Conservation (phyloP, 768 basidiomycete species). For the Tricholoma furcatifolium region DNA sequence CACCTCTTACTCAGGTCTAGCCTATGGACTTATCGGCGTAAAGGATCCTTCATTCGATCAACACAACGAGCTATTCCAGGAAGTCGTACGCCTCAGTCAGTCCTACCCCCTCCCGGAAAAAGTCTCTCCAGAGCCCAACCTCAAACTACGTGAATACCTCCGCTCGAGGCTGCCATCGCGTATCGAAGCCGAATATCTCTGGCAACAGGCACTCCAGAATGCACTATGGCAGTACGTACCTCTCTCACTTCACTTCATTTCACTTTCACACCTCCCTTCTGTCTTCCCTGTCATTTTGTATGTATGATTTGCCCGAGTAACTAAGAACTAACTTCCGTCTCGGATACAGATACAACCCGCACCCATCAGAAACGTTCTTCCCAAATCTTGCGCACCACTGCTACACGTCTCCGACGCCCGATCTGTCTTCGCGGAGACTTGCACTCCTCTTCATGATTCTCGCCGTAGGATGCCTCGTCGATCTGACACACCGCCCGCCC, state of each 20-base stretch:
- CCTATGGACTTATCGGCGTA: background rate
- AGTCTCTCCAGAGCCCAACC: constrained; percentile 50
- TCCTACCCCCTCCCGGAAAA: constrained; percentile 51
- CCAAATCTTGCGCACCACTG: constrained; percentile 65
- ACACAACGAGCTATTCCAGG: constrained; percentile 32
- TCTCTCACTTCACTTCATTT: constrained; percentile 3
- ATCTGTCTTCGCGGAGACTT: constrained; percentile 60
- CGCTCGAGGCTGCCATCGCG: constrained; percentile 54
- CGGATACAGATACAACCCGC: constrained; percentile 54
- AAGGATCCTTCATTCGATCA: constrained; percentile 16
- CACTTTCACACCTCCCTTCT: background rate
- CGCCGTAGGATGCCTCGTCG: constrained; percentile 67
- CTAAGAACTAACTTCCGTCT: too few relatives aligned
- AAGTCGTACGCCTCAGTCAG: constrained; percentile 52
- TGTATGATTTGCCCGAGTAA: too few relatives aligned
- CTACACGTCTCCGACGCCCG: constrained; percentile 50
- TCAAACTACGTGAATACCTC: constrained; percentile 54
- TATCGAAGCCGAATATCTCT: constrained; percentile 58
- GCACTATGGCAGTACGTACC: constrained; percentile 63
- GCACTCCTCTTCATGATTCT: constrained; percentile 69
- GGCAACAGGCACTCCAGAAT: constrained; percentile 59
- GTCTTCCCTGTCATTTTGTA: too few relatives aligned
- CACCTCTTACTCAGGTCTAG: background rate
- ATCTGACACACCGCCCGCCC: constrained; percentile 43
- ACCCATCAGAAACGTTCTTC: constrained; percentile 62